Conservation (phyloP, 2,329 filamentous ascomycete genomes). For the Beauveria australis region DNA sequence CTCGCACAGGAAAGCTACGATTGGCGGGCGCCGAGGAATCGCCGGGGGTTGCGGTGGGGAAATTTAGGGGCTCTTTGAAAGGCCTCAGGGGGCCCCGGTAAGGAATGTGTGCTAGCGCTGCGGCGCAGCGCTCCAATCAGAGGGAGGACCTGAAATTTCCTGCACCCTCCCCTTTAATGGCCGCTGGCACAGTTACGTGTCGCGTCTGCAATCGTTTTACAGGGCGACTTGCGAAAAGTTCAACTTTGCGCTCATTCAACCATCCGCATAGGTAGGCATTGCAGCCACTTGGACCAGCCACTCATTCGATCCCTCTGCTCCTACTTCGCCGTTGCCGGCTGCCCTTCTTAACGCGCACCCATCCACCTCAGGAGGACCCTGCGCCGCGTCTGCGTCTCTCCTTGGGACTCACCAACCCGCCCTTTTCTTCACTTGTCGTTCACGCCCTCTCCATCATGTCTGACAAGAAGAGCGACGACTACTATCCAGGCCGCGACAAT, state of each 20-base stretch:
- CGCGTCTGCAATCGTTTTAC: conserved; percentile 1
- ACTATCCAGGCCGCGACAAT: conserved; percentile 6
- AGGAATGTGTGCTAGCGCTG: background rate
- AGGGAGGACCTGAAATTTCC: conserved; percentile 9
- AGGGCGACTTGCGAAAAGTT: background rate
- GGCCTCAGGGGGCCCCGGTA: background rate
- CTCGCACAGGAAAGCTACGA: too few relatives aligned
- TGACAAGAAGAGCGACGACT: conserved; percentile 12
- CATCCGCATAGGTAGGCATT: background rate
- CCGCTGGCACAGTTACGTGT: conserved; percentile 2
- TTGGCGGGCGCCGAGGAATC: too few relatives aligned
- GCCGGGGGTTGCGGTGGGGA: background rate
- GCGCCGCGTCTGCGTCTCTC: background rate
- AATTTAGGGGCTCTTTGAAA: background rate
- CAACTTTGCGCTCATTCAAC: background rate
- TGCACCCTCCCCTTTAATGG: conserved; percentile 8
- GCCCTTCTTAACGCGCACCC: background rate
- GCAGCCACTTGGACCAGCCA: background rate
- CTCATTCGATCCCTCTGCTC: background rate
- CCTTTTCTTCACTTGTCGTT: background rate
- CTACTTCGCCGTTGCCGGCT: background rate
- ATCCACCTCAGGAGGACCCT: background rate
- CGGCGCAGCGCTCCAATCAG: conserved; percentile 7
- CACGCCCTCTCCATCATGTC: conserved; percentile 5
- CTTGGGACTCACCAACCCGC: background rate